Evolutionary conservation across 169 alveolate genomes (phyloP), one percentile per base, ranked within the genome.

Genomic region (Eimeria necatrix): DNA sequence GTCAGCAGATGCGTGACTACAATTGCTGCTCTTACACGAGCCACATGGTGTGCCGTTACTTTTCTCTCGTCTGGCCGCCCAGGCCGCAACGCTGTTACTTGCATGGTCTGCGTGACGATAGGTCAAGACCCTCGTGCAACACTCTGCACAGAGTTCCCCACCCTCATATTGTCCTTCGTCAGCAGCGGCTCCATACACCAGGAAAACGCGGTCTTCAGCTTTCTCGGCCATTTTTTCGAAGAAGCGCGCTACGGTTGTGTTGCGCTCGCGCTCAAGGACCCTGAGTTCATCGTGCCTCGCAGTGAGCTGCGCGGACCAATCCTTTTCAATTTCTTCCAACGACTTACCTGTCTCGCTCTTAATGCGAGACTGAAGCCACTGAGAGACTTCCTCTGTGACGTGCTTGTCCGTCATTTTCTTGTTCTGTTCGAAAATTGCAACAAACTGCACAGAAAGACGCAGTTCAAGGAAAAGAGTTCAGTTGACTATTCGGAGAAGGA

Each of bases 81-180:
- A 85, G 10, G 92, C 92, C 26, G 92, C 80, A n/a, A 85, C 92
- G 41, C 80, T 60, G 92, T 85, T 85, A 64, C 92, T 85, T 12
- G 92, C 92, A 60, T 60, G 80, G 81, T 85, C 92, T 20, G 60
- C 92, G 61, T 85, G 92, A 22, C 70, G 60, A 46, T 85, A 85
- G 18, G 92, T 85, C 81, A 85, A 60, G 46, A 56, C 80, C 80
- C 92, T 85, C 46, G 92, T 59, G 81, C 92, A 59, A 78, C 92
- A 85, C 80, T 41, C 53, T 24, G 56, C 46, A 78, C 52, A 85
- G 64, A 56, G 56, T n/a, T 53, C 80, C 51, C 22, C 60, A 56
- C 20, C 56, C 10, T 16, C 22, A 18, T 8, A 7, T 2, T 60
- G 18, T 16, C 26, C 92, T 85, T 85, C 92, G 60, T 26, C 18